Conservation (phyloP, 495 filamentous ascomycete genomes). For the Trichoderma reesei region DNA sequence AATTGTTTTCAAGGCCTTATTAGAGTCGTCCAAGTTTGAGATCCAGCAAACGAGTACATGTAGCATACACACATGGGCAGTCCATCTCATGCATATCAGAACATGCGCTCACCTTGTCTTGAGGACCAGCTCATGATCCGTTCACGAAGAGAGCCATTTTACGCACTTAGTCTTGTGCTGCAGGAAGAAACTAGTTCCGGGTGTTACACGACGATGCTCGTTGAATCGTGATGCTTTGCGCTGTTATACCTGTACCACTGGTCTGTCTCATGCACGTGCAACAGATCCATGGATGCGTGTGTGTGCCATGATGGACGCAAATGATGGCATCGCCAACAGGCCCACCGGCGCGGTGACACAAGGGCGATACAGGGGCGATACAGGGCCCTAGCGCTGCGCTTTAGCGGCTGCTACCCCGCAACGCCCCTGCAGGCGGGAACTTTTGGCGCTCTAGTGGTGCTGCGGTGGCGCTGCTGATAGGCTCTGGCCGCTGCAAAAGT, state of each 20-base stretch:
- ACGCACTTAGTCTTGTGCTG: no score
- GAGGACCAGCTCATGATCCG: no score
- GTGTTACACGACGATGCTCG: no score
- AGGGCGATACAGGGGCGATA: neutral
- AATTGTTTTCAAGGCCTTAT: no score
- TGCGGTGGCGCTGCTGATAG: neutral
- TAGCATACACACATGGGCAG: no score
- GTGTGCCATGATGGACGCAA: neutral
- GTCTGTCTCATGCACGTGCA: neutral
- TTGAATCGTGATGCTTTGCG: no score
- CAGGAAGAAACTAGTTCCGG: no score
- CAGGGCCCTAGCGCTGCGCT: neutral
- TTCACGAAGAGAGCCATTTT: no score
- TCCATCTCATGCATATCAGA: no score
- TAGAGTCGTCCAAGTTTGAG: no score
- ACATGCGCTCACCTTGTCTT: no score
- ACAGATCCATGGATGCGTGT: neutral
- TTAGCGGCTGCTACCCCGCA: constrained; percentile 4
- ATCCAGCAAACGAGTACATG: no score
- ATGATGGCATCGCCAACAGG: constrained; percentile 1
- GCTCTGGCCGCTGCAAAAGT: neutral
- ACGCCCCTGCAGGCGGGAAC: neutral
- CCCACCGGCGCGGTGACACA: neutral
- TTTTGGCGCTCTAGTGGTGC: neutral
- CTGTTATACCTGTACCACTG: neutral